Base-by-base conservation (phyloP, 176 grass and related monocot genomes). In the Lolium rigidum region DNA sequence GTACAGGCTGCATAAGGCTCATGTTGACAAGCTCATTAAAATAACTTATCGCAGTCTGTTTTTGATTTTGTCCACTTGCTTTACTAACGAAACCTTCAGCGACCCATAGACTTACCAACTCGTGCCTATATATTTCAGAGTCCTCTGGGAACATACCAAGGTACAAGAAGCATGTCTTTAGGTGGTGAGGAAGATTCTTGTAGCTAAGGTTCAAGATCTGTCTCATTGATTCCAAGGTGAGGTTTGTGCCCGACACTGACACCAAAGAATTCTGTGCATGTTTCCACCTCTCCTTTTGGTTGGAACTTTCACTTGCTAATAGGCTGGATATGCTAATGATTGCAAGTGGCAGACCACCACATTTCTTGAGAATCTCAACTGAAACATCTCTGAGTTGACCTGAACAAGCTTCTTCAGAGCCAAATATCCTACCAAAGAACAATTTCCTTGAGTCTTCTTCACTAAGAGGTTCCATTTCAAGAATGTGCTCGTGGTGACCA, bases 121-220 rank as follows among this genome's bases (percentile, higher is more conserved):
- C 5, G 1, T 22, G 0, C 69, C 20, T 72, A 47, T 14, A 14
- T 72, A 72, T 72, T 22, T 24, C 20, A 72, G 2, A 47, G 20
- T 72, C 69, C n/a, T 73, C 70, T 24, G 0, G 70, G 48, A 73
- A 73, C 70, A 73, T 73, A 73, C 70, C 70, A 73, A 73, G 43
- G 48, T 73, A 73, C 11, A 73, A 73, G 20, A 73, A 73, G 70
- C 70, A 73, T 73, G 70, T 73, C 70, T 8, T 73, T 10, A 73
- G 70, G 43, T 47, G 43, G 70, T 48, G 70, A 73, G 70, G 70
- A 73, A 73, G 70, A 73, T 73, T 73, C 10, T 47, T 73, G 43
- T 73, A 73, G 70, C 70, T 73, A 73, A 73, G 70, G 43, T 73
- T 73, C 70, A 73, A 24, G n/a, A 73, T 73, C 41, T 73, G 20